These are phyloP conservation scores for Corrigiola litoralis DNA, from an alignment of 179 eudicot genomes.

Conservation along the genomic window DNA sequence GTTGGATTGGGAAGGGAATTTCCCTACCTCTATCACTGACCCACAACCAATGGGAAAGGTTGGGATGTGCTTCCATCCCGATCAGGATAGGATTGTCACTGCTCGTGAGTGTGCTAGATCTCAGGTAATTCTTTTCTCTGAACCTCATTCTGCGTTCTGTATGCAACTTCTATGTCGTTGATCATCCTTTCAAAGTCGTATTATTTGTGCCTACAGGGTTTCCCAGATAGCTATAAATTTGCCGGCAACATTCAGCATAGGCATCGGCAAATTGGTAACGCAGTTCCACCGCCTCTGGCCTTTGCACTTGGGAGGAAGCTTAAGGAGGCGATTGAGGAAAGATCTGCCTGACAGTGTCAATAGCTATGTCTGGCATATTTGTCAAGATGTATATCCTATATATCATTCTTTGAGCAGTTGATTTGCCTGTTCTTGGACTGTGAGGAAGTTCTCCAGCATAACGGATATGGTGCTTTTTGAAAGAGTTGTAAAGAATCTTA, in stretches of 20 bases:
- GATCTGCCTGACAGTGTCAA: too few species aligned
- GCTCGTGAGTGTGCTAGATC: conserved; percentile 97
- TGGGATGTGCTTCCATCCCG: conserved; percentile 98
- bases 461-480: too few species aligned
- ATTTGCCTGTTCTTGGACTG: too few species aligned
- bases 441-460: too few species aligned
- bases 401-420: too few species aligned
- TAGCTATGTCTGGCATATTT: too few species aligned
- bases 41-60: conserved; percentile 99
- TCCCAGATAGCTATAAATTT: conserved; percentile 78
- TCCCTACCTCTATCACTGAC: conserved; percentile 89
- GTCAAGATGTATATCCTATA: too few species aligned
- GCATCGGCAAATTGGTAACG: conserved; percentile 91
- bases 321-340: conserved; percentile 62
- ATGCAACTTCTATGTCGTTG: too few species aligned
- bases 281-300: conserved; percentile 96
- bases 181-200: too few species aligned
- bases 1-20: conserved; percentile 95
- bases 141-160: not conserved
- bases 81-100: conserved; percentile 85
- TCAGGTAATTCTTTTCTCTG: conserved; percentile 48
- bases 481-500: too few species aligned
- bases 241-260: conserved; percentile 69
- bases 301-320: conserved; percentile 91
- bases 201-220: conserved; percentile 57